Percentiles rank a stretch among this genome's conserved stretches.
These are phyloP conservation scores for Penicillium coffeae DNA, from an alignment of 495 filamentous ascomycete genomes.

Conservation along the genomic window DNA sequence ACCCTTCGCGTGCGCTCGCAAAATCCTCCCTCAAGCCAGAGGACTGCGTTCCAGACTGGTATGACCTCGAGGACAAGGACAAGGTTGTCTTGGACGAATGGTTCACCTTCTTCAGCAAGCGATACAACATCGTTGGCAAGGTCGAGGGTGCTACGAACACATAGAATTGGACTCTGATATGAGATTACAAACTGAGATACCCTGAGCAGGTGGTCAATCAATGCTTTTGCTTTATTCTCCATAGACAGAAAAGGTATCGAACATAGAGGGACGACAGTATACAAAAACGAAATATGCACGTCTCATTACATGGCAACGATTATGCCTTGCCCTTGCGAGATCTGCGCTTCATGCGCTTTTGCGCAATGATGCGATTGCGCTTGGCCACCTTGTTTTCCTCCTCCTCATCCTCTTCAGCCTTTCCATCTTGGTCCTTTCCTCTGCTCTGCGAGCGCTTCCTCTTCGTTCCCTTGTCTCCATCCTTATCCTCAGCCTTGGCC, in stretches of 20 bases:
- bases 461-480: slow-evolving; percentile 27
- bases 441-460: slow-evolving; percentile 39
- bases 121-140: slow-evolving; percentile 88
- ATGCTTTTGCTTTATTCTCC: not conserved
- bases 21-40: slow-evolving; percentile 81
- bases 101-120: slow-evolving; percentile 92
- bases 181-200: not conserved
- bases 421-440: slow-evolving; percentile 20
- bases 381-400: slow-evolving; percentile 56
- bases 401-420: slow-evolving; percentile 24
- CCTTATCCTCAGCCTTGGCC: slow-evolving; percentile 23
- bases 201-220: slow-evolving; percentile 8
- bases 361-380: slow-evolving; percentile 62
- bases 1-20: slow-evolving; percentile 84
- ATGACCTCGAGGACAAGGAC: slow-evolving; percentile 81
- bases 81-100: slow-evolving; percentile 83
- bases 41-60: slow-evolving; percentile 80
- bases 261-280: not conserved
- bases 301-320: too few species aligned
- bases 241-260: slow-evolving; percentile 7
- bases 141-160: slow-evolving; percentile 51
- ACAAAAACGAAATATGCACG: slow-evolving; percentile 1
- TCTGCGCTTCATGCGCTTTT: slow-evolving; percentile 60
- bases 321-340: slow-evolving; percentile 42
- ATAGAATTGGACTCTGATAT: slow-evolving; percentile 6